These are phyloP conservation scores for Mycena capillaripes DNA, from an alignment of 768 basidiomycete genomes.

Conservation along the genomic window DNA sequence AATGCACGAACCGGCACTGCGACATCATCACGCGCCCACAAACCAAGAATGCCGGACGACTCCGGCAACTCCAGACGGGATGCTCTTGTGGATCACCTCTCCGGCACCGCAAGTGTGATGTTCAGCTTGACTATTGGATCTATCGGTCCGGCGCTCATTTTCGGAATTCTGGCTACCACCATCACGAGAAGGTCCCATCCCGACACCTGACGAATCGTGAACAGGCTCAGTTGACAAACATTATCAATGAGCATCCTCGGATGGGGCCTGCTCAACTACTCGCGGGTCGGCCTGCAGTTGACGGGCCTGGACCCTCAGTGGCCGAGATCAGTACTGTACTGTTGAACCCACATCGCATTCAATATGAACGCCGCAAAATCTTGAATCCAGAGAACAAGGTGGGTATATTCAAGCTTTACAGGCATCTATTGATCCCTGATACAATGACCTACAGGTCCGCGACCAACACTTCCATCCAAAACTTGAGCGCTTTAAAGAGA, in stretches of 20 bases:
- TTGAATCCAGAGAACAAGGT: conserved; percentile 21
- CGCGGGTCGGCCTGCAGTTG: conserved; percentile 37
- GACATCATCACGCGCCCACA: conserved; percentile 36
- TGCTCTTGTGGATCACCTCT: conserved; percentile 16
- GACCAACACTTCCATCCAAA: conserved; percentile 17
- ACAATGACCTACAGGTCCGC: neutral
- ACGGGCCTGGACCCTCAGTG: conserved; percentile 41
- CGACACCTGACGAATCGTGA: conserved; percentile 3
- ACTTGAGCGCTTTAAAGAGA: conserved; percentile 29
- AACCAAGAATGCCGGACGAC: conserved; percentile 6
- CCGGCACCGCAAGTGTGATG: conserved; percentile 13
- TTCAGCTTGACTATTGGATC: conserved; percentile 17
- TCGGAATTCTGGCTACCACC: conserved; percentile 18
- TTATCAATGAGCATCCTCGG: neutral
- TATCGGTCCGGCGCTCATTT: conserved; percentile 20
- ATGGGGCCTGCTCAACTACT: conserved; percentile 32
- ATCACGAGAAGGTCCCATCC: conserved; percentile 11
- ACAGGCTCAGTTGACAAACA: conserved; percentile 8
- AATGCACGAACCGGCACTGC: conserved; percentile 37
- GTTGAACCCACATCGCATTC: conserved; percentile 37
- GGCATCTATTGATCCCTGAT: neutral
- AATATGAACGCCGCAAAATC: conserved; percentile 39
- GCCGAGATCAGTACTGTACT: conserved; percentile 41
- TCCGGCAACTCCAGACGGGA: neutral
- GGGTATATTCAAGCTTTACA: neutral